phyloP scores from a whole-genome alignment of 169 alveolate genomes.

The Eimeria maxima region DNA sequence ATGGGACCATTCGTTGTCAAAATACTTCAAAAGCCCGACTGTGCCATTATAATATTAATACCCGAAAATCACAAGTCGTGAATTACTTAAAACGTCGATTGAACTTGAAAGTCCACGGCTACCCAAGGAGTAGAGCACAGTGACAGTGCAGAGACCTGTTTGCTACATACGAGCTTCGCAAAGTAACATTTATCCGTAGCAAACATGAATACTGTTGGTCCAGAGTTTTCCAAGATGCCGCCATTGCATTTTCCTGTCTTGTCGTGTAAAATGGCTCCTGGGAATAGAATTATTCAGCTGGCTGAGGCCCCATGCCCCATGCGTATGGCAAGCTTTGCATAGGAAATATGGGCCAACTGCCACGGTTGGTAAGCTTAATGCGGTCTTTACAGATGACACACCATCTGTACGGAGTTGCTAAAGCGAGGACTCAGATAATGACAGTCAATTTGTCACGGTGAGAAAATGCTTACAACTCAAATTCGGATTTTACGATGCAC shows the following conservation, averaged over 20 bases:
- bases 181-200: not conserved
- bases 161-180: constrained; percentile 1
- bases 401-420: not conserved
- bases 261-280: not conserved
- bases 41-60: not conserved
- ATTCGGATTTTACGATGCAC: too few species aligned
- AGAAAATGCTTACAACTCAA: not conserved
- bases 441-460: not conserved
- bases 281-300: not conserved
- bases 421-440: not conserved
- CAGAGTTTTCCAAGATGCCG: not conserved
- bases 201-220: too few species aligned
- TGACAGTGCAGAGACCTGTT: too few species aligned
- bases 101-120: not conserved
- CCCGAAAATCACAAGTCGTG: not conserved
- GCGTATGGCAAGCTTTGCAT: not conserved
- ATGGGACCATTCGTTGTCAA: not conserved
- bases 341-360: not conserved
- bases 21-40: not conserved
- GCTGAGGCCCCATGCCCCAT: not conserved
- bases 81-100: not conserved
- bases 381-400: not conserved
- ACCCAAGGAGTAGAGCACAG: not conserved
- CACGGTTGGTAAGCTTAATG: too few species aligned
- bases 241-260: not conserved